Base-by-base conservation (phyloP, 305 asterid species). In the Stenogyne calaminthoides region DNA sequence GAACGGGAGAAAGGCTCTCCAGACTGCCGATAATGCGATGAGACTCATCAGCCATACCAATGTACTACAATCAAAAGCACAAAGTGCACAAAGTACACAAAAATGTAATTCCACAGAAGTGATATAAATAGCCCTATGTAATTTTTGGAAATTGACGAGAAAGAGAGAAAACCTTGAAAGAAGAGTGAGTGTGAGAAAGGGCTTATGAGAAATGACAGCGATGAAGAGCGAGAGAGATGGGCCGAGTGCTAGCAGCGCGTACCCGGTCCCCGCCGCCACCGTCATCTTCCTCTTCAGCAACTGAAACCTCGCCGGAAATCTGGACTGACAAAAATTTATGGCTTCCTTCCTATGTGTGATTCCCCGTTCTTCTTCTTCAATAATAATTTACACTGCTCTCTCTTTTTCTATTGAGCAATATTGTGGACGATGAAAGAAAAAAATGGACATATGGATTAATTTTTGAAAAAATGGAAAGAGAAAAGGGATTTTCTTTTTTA, bases 1-100 rank as follows among this genome's bases (percentile, higher is more conserved):
- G 74, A 91, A 84, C 20, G 98, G 98, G 15, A 93, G 88, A 80
- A 93, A 89, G 44, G 91, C 91, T 77, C 97, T 87, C 98, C 98
- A 90, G 7, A 85, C 72, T 6, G 91, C 98, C 69, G 99, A 87
- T 77, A 94, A 54, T 22, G 87, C 91, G 49, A 91, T 94, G 76
- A 94, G 85, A 77, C 96, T 94, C 83, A 87, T 88, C 76, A 94
- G 87, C 98, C 99, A 94, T 71, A 85, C 75, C 87, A 94, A 77
- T 12, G 98, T 84, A 78, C 98, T 94, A 49, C 83, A 85, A 64
- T 51, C 71, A 80, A 47, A 55, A 77, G 71, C 20, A 61, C 22
- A 10, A 60, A 25, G 65, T 5, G 56, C 78, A 59, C n/a, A n/a
- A n/a, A n/a, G n/a, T n/a, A 52, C 64, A 27, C 74, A 32, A 42